Percentiles rank a stretch among this genome's conserved stretches.
Conservation (phyloP, 2,329 filamentous ascomycete genomes). For the Arthrinium phaeospermum region DNA sequence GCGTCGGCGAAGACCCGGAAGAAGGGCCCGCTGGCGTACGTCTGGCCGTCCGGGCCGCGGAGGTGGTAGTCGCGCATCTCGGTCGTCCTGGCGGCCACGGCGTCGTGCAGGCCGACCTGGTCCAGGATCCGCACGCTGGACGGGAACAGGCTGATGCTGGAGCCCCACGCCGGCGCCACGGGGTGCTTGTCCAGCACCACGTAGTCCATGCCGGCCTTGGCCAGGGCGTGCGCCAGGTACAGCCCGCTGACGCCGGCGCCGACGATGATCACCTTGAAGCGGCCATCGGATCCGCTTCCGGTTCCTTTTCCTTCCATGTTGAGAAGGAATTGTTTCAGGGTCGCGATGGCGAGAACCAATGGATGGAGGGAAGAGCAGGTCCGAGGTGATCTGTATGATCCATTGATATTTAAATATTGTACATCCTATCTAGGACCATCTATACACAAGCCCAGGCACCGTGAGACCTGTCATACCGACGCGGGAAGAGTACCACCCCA, state of each 20-base stretch:
- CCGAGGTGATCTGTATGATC: not conserved
- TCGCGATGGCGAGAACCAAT: not conserved
- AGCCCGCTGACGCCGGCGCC: not conserved
- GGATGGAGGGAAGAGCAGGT: not conserved
- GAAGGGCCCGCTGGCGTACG: not conserved
- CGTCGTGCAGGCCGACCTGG: constrained; percentile 5
- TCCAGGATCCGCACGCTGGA: not conserved
- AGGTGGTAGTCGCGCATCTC: not conserved
- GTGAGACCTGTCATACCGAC: not conserved
- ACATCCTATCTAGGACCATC: too few species aligned
- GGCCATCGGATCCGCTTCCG: not conserved
- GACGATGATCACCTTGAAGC: constrained; percentile 32
- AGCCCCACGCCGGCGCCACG: not conserved
- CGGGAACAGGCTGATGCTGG: not conserved
- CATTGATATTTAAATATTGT: not conserved
- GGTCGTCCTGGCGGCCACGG: not conserved
- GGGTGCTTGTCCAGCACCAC: constrained; percentile 11
- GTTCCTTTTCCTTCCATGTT: not conserved
- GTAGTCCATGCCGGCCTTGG: constrained; percentile 12
- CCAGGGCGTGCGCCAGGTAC: not conserved
- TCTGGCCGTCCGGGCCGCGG: not conserved
- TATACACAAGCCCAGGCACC: too few species aligned
- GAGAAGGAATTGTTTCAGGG: not conserved
- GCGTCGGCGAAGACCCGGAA: not conserved
- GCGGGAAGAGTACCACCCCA: too few species aligned